Conservation (phyloP, 352 stramenopile species). For the Pythium grandisporangium region DNA sequence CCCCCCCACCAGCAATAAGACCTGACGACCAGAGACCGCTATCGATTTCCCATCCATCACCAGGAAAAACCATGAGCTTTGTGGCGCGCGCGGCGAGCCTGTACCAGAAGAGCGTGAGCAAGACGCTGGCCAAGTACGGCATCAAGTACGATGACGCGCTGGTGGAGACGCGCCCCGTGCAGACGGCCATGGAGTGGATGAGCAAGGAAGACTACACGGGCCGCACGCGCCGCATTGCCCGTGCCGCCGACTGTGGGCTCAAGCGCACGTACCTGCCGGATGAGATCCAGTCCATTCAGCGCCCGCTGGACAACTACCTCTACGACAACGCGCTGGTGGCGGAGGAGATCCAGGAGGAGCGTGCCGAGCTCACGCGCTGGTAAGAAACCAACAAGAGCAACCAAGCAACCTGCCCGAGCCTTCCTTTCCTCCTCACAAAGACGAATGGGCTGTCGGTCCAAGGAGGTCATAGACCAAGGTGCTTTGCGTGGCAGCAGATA, state of each 20-base stretch:
- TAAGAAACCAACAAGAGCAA: conserved; percentile 22
- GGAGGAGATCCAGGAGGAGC: conserved; percentile 58
- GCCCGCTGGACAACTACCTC: conserved; percentile 71
- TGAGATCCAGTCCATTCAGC: conserved; percentile 82
- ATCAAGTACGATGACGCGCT: conserved; percentile 85
- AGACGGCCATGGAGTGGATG: conserved; percentile 78
- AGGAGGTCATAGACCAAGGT: too few relatives aligned
- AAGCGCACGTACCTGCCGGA: conserved; percentile 83
- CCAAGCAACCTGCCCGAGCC: too few relatives aligned
- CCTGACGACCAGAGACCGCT: conserved; percentile 1
- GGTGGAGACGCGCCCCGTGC: conserved; percentile 71
- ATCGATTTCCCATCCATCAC: conserved; percentile 1
- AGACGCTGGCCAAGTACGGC: conserved; percentile 71
- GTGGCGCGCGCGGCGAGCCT: conserved; percentile 45
- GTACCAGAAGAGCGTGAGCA: conserved; percentile 81
- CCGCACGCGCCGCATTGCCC: conserved; percentile 73
- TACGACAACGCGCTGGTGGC: conserved; percentile 39
- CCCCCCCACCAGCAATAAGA: too few relatives aligned
- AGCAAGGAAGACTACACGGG: conserved; percentile 62
- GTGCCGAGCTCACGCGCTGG: conserved; percentile 73
- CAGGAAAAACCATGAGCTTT: conserved; percentile 15
- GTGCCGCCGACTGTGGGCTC: conserved; percentile 72
- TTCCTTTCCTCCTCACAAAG: too few relatives aligned
- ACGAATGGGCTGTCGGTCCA: too few relatives aligned
- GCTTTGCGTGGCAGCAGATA: too few relatives aligned